Evolutionary conservation across 345 rosid genomes (phyloP).

Genomic region (Gossypium herbaceum): DNA sequence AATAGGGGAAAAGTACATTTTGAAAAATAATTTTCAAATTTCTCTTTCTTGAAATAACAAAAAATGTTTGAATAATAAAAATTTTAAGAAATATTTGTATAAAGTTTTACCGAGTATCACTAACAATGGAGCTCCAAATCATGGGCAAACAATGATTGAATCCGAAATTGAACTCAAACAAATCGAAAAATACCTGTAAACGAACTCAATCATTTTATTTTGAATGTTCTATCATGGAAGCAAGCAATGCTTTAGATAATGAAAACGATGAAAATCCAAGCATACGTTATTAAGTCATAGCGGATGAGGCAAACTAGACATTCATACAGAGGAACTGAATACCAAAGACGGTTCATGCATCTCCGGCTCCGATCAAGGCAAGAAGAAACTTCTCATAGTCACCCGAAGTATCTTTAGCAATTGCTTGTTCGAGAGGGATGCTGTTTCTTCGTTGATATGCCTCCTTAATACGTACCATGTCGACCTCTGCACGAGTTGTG

Average conservation of each 20-base stretch:
- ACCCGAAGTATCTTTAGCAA: conserved; percentile 70
- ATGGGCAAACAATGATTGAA: background rate
- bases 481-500: conserved; percentile 77
- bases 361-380: conserved; percentile 58
- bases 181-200: background rate
- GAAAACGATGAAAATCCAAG: background rate
- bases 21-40: too few relatives aligned
- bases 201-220: background rate
- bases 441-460: conserved; percentile 73
- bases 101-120: too few relatives aligned
- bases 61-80: too few relatives aligned
- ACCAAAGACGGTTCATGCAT: conserved; percentile 31
- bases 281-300: background rate
- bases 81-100: too few relatives aligned
- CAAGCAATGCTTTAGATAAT: background rate
- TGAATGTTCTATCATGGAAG: background rate
- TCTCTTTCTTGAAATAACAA: too few relatives aligned
- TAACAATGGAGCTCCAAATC: background rate
- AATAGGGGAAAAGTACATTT: too few relatives aligned
- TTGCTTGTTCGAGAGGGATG: conserved; percentile 69
- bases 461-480: conserved; percentile 79
- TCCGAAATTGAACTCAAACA: background rate
- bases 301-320: conserved; percentile 3
- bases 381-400: conserved; percentile 78
- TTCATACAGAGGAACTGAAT: background rate